Percentiles rank a stretch among this genome's conserved stretches.
phyloP scores from a whole-genome alignment of 139 green algal genomes.

The Deuterostichococcus epilithicus region DNA sequence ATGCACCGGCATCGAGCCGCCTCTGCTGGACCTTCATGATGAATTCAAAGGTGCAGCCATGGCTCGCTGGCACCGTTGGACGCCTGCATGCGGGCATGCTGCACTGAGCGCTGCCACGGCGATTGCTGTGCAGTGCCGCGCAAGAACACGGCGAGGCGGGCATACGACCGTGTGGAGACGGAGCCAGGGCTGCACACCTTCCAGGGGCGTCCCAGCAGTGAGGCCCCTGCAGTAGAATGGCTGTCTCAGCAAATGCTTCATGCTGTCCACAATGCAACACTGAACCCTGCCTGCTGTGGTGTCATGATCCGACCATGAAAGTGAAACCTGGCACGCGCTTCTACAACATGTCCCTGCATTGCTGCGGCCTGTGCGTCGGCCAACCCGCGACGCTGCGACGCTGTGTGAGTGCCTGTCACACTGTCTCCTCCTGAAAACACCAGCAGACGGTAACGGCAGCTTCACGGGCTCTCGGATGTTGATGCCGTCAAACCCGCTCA shows the following conservation, averaged over 20 bases:
- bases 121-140: constrained; percentile 18
- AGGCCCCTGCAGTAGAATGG: not conserved
- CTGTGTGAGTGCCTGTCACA: not conserved
- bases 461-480: not conserved
- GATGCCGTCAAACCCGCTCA: not conserved
- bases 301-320: too few species aligned
- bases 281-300: too few species aligned
- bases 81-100: not conserved
- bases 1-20: not conserved
- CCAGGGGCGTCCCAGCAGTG: constrained; percentile 17
- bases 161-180: constrained; percentile 86
- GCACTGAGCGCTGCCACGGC: not conserved
- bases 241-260: not conserved
- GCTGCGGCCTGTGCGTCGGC: not conserved
- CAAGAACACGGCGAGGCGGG: constrained; percentile 22
- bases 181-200: constrained; percentile 77
- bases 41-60: not conserved
- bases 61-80: not conserved
- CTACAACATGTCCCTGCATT: not conserved
- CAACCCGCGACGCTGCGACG: not conserved
- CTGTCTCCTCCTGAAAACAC: not conserved
- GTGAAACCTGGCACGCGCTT: not conserved
- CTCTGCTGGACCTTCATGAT: not conserved
- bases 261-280: not conserved
- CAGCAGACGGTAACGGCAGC: not conserved